Evolutionary conservation across 805 yeast species (phyloP).

Genomic region (Monosporozyma aerobia): DNA sequence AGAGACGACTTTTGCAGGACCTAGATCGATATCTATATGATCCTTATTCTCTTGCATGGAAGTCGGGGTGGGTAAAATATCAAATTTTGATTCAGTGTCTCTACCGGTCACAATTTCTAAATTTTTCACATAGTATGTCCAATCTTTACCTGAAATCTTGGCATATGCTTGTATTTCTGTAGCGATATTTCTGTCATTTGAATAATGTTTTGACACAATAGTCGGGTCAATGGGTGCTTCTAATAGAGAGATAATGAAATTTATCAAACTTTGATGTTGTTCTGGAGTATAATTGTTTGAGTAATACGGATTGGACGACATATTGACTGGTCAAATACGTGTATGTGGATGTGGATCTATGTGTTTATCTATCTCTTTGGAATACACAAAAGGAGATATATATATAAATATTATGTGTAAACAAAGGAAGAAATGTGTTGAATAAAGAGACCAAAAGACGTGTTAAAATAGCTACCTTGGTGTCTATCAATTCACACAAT

Average conservation of each 20-base stretch:
- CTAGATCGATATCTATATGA: conserved; percentile 64
- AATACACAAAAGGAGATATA: too few relatives aligned
- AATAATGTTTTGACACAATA: conserved; percentile 59
- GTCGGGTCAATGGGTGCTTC: conserved; percentile 67
- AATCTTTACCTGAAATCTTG: conserved; percentile 81
- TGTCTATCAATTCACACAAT: too few relatives aligned
- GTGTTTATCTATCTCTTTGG: too few relatives aligned
- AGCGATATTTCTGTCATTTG: conserved; percentile 59
- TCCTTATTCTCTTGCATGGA: background rate
- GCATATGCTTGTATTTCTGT: conserved; percentile 95
- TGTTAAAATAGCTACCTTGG: too few relatives aligned
- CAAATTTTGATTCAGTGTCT: conserved; percentile 40
- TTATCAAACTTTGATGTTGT: conserved; percentile 46
- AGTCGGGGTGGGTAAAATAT: conserved; percentile 3
- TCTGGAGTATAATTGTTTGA: conserved; percentile 13
- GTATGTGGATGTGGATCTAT: background rate
- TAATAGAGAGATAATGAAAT: conserved; percentile 64
- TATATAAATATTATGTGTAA: too few relatives aligned
- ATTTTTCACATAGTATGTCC: conserved; percentile 90
- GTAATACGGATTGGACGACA: background rate
- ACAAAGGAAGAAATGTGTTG: background rate
- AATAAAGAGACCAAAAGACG: background rate
- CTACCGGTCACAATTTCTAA: conserved; percentile 78
- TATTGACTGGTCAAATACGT: too few relatives aligned
- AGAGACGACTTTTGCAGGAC: conserved; percentile 95